These are phyloP conservation scores for Fusarium sp. DNA, from an alignment of 2,329 filamentous ascomycete species.

Conservation along the genomic window DNA sequence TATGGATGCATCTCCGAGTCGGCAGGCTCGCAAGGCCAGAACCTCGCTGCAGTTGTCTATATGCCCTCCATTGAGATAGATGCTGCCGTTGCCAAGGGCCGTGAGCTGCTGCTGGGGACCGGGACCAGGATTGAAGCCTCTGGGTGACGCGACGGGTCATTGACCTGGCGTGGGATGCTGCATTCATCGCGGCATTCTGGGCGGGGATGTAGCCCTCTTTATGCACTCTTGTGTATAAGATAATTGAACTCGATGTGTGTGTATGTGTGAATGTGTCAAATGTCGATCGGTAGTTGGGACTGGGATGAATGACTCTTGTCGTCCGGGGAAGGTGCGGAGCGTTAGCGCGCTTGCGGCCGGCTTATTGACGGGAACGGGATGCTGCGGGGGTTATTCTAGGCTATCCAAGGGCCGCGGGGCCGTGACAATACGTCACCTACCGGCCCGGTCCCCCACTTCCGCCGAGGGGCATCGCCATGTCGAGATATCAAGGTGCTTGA, in stretches of 20 bases:
- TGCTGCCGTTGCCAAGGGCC: constrained; percentile 8
- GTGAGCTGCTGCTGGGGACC: not conserved
- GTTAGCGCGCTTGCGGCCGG: constrained; percentile 26
- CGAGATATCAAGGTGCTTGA: not conserved
- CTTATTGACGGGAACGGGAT: constrained; percentile 25
- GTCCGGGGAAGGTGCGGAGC: constrained; percentile 21
- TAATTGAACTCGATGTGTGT: not conserved
- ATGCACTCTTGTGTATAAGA: not conserved
- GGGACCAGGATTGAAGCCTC: constrained; percentile 13
- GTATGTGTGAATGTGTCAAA: not conserved
- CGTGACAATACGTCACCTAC: constrained; percentile 33
- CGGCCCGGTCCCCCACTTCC: constrained; percentile 21
- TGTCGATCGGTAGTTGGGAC: not conserved
- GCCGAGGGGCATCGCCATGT: not conserved
- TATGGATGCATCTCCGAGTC: constrained; percentile 29
- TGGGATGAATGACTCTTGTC: constrained; percentile 32
- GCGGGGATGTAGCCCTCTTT: not conserved
- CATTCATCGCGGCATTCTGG: constrained; percentile 42
- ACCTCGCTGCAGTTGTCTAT: not conserved
- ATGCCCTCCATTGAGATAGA: constrained; percentile 13
- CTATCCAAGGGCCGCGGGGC: constrained; percentile 19
- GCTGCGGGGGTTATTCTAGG: constrained; percentile 12
- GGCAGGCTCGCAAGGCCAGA: not conserved
- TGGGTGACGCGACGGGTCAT: constrained; percentile 36
- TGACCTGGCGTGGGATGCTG: constrained; percentile 31